These are phyloP conservation scores for Cercophora scortea DNA, from an alignment of 495 filamentous ascomycete species.

Conservation along the genomic window DNA sequence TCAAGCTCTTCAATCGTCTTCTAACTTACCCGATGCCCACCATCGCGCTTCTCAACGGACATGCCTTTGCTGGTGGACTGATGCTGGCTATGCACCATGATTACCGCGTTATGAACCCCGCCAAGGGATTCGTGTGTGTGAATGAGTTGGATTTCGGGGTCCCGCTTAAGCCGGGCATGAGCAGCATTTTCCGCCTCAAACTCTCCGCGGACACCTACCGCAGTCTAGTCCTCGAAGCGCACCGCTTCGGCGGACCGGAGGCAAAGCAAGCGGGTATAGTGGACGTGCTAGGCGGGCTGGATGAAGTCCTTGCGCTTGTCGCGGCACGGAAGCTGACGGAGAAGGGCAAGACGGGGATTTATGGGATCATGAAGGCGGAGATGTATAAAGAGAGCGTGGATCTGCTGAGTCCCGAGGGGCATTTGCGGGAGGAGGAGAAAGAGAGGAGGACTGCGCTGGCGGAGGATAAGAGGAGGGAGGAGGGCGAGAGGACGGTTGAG, in stretches of 20 bases:
- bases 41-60: constrained; percentile 67
- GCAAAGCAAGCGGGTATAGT: constrained; percentile 58
- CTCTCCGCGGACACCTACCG: constrained; percentile 48
- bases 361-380: constrained; percentile 60
- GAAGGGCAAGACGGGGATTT: constrained; percentile 55
- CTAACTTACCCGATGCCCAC: constrained; percentile 81
- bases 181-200: constrained; percentile 65
- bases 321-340: constrained; percentile 44
- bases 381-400: constrained; percentile 60
- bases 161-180: constrained; percentile 63
- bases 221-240: constrained; percentile 59
- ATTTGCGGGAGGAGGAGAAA: constrained; percentile 34
- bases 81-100: constrained; percentile 83
- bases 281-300: constrained; percentile 57
- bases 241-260: constrained; percentile 51
- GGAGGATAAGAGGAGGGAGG: constrained; percentile 22
- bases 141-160: constrained; percentile 76
- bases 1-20: constrained; percentile 50
- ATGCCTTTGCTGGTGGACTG: constrained; percentile 70
- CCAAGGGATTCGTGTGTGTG: constrained; percentile 61
- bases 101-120: constrained; percentile 66
- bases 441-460: constrained; percentile 28
- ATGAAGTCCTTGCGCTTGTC: constrained; percentile 51
- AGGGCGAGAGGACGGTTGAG: constrained; percentile 35
- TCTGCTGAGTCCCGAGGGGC: constrained; percentile 38